Evolutionary conservation across 2,329 filamentous ascomycete species (phyloP).

Genomic region (Colletotrichum tropicale): DNA sequence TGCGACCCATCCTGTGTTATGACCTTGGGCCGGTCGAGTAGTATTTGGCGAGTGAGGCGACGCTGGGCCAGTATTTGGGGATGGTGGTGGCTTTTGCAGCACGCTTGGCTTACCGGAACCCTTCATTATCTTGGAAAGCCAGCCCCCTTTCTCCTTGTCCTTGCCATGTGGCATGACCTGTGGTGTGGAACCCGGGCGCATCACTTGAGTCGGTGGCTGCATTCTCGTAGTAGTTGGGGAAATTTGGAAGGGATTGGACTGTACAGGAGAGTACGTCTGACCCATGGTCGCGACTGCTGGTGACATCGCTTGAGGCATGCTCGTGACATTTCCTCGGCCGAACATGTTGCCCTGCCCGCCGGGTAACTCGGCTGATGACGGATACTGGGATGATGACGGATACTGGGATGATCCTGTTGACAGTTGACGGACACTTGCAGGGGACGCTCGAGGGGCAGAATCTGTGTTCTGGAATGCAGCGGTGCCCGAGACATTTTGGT

Average conservation of each 20-base stretch:
- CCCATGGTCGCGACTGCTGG: background rate
- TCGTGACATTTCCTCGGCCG: background rate
- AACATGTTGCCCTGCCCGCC: background rate
- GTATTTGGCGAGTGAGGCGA: background rate
- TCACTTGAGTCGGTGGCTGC: background rate
- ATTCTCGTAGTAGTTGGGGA: background rate
- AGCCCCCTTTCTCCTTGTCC: conserved; percentile 19
- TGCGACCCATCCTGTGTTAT: background rate
- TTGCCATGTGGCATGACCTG: background rate
- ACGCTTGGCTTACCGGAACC: background rate
- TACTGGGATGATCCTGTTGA: conserved; percentile 1
- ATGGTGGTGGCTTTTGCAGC: conserved; percentile 6
- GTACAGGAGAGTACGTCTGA: background rate
- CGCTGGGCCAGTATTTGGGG: background rate
- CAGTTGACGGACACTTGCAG: background rate
- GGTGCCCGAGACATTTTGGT: too few relatives aligned
- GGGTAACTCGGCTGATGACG: background rate
- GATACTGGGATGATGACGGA: conserved; percentile 3
- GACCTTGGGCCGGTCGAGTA: background rate
- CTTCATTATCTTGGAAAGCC: conserved; percentile 22
- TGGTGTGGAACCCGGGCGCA: background rate
- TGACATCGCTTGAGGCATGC: background rate
- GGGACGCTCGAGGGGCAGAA: background rate
- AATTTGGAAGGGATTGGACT: background rate
- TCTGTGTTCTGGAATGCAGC: background rate